Evolutionary conservation across 371 early-diverging fungal species (phyloP), one percentile per base, ranked within the genome.

Genomic region (Funneliformis caledonium): DNA sequence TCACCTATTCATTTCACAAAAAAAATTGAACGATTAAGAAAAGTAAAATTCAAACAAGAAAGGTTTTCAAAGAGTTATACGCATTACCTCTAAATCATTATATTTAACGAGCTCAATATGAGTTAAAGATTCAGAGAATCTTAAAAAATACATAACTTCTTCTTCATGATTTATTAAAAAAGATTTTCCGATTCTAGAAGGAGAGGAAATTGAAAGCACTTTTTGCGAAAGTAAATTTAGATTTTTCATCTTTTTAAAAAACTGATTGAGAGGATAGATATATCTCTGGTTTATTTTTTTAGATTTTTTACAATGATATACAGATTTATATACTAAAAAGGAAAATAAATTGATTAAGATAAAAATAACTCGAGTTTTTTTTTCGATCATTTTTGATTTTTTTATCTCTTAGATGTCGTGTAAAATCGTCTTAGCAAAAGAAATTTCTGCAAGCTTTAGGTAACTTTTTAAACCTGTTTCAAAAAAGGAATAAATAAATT

Each of bases 371-470:
- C 45, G 45, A 4, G 8, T 45, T 8, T 45, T 45, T 45, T 45
- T 45, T 45, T 45, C 8, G 45, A 45, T 45, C 8, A 45, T 26
- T 26, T 26, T 26, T 26, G 26, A 26, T 26, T 37, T 37, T 37
- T 62, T 62, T 43, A 16, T 33, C 11, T 74, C 11, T 42, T 19
- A 76, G 14, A 79, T 79, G 79, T 79, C 72, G 1, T 79, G 72
- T 19, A 79, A 70, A 79, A 79, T 37, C 16, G 31, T 79, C 2
- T 70, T 59, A 59, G 42, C 79, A 16, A 19, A 31, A 50, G 72
- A 79, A 56, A 79, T 79, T 45, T 37, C 79, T 8, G 19, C 42
- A 42, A 65, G 56, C 43, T 79, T 37, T 43, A 79, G 68, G 79
- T 79, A 79, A 59, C 3, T 45, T 45, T 12, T 48, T n/a, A 43